phyloP scores from a whole-genome alignment of 1,284 basidiomycete genomes.

The Fomitopsis palustris region DNA sequence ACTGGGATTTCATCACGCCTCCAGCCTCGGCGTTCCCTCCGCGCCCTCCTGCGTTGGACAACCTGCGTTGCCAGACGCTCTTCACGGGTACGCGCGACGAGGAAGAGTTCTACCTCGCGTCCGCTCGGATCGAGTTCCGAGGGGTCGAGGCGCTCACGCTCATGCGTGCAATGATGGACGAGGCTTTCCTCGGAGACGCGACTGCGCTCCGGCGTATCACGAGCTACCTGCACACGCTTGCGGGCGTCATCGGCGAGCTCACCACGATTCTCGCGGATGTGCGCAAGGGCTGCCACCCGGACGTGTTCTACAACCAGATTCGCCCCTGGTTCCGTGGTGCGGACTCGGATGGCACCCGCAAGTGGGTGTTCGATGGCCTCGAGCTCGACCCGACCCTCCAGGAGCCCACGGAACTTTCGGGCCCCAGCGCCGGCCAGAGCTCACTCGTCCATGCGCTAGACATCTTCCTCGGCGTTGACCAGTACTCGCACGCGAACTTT shows the following conservation, averaged over 20 bases:
- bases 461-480: slow-evolving; percentile 84
- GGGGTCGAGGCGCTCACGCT: slow-evolving; percentile 83
- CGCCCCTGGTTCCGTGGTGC: slow-evolving; percentile 92
- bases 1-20: slow-evolving; percentile 60
- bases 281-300: slow-evolving; percentile 73
- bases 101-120: slow-evolving; percentile 86
- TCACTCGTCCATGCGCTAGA: slow-evolving; percentile 88
- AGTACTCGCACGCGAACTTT: slow-evolving; percentile 40
- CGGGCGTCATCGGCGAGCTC: slow-evolving; percentile 66
- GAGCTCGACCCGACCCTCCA: slow-evolving; percentile 46
- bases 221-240: slow-evolving; percentile 65
- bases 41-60: slow-evolving; percentile 42
- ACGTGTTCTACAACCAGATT: slow-evolving; percentile 81
- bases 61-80: slow-evolving; percentile 60
- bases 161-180: slow-evolving; percentile 90
- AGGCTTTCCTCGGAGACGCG: slow-evolving; percentile 85
- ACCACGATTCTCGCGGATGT: slow-evolving; percentile 60
- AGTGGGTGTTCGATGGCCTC: slow-evolving; percentile 84
- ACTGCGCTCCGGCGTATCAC: slow-evolving; percentile 76
- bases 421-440: slow-evolving; percentile 91
- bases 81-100: slow-evolving; percentile 89
- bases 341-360: slow-evolving; percentile 60
- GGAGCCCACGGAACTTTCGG: slow-evolving; percentile 67
- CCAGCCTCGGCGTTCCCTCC: slow-evolving; percentile 20
- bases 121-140: slow-evolving; percentile 88